phyloP scores from a whole-genome alignment of 225 moss, liverwort and hornwort species.

The Marchantia paleacea region DNA sequence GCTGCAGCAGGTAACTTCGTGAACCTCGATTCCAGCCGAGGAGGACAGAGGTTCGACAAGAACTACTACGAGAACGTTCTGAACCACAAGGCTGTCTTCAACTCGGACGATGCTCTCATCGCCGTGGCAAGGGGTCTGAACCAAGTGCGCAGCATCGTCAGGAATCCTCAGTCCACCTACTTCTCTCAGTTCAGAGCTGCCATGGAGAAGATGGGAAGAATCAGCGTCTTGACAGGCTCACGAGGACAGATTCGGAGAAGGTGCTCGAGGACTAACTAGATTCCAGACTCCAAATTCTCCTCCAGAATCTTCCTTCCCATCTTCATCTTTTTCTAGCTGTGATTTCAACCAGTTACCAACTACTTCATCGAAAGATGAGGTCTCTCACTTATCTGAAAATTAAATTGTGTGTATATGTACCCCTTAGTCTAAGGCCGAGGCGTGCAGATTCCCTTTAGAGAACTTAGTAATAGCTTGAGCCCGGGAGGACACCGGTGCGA shows the following conservation, averaged over 20 bases:
- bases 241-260: slow-evolving; percentile 29
- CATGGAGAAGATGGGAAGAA: slow-evolving; percentile 42
- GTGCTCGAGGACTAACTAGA: slow-evolving; percentile 23
- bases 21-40: slow-evolving; percentile 2
- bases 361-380: too few relatives aligned
- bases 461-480: background rate
- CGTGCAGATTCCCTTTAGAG: too few relatives aligned
- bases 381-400: too few relatives aligned
- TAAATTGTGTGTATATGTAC: too few relatives aligned
- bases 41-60: slow-evolving; percentile 23
- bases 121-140: slow-evolving; percentile 1
- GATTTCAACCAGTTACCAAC: background rate
- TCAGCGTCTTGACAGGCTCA: slow-evolving; percentile 24
- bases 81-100: slow-evolving; percentile 9
- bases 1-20: slow-evolving; percentile 5
- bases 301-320: background rate
- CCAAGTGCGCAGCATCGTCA: background rate
- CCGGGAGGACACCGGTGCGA: background rate
- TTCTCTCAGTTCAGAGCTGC: slow-evolving; percentile 24
- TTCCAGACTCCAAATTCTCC: background rate
- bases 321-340: background rate
- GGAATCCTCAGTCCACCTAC: slow-evolving; percentile 2
- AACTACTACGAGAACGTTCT: slow-evolving; percentile 22
- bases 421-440: too few relatives aligned
- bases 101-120: slow-evolving; percentile 27